phyloP scores from a whole-genome alignment of 1,284 basidiomycete species.

The Malassezia psittaci region DNA sequence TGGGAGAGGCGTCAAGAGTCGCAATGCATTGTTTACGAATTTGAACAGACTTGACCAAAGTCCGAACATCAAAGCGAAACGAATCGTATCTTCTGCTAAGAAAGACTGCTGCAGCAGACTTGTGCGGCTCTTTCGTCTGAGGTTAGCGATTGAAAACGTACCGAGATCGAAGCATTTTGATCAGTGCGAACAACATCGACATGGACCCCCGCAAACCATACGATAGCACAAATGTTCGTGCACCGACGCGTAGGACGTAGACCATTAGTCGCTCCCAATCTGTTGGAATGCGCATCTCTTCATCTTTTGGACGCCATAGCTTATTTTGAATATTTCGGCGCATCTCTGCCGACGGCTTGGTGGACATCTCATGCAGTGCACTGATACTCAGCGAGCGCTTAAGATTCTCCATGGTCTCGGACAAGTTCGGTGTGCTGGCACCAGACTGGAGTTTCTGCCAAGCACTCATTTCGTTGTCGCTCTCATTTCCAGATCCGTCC shows the following conservation, averaged over 20 bases:
- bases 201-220: conserved; percentile 36
- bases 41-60: conserved; percentile 44
- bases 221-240: conserved; percentile 34
- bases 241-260: conserved; percentile 35
- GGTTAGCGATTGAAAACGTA: neutral
- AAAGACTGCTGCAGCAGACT: conserved; percentile 23
- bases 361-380: conserved; percentile 34
- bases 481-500: neutral
- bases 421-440: conserved; percentile 37
- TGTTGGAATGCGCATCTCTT: conserved; percentile 30
- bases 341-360: conserved; percentile 29
- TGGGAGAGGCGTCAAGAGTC: conserved; percentile 33
- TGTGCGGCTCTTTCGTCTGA: conserved; percentile 24
- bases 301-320: conserved; percentile 44
- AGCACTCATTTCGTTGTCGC: neutral
- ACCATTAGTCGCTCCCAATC: conserved; percentile 45
- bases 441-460: conserved; percentile 19
- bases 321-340: conserved; percentile 35
- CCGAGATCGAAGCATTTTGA: conserved; percentile 26
- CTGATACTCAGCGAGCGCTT: conserved; percentile 38
- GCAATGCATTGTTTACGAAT: conserved; percentile 38
- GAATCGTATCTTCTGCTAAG: conserved; percentile 30
- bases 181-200: conserved; percentile 33
- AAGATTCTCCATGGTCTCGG: conserved; percentile 36
- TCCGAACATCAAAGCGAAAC: conserved; percentile 39